Percentiles rank a stretch among this genome's conserved stretches.
These are phyloP conservation scores for Firmiana major DNA, from an alignment of 345 rosid genomes.

Conservation along the genomic window DNA sequence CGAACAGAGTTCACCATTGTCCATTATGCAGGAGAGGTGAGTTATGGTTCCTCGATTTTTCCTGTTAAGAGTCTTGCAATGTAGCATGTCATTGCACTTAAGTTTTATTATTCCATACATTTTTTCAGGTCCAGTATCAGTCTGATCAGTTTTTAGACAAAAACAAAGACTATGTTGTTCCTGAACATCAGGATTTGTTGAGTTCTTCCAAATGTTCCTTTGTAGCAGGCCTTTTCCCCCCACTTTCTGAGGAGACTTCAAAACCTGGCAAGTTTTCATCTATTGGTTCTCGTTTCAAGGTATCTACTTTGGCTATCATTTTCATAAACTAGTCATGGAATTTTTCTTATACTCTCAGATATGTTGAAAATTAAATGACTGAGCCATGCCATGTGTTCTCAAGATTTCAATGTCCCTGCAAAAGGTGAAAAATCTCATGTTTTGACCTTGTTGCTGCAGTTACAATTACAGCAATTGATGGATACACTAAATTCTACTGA, in stretches of 20 bases:
- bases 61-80: neutral
- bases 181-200: constrained; percentile 93
- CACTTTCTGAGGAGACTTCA: constrained; percentile 54
- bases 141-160: constrained; percentile 88
- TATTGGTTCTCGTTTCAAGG: constrained; percentile 89
- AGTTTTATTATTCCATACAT: constrained; percentile 24
- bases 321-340: neutral
- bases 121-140: constrained; percentile 84
- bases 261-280: constrained; percentile 86
- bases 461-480: constrained; percentile 88
- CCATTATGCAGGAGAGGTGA: constrained; percentile 87
- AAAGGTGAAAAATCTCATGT: constrained; percentile 19
- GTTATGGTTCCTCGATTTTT: constrained; percentile 19
- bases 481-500: constrained; percentile 79
- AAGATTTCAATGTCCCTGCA: neutral
- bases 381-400: constrained; percentile 11
- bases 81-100: neutral
- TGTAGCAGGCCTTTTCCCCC: constrained; percentile 67
- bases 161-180: constrained; percentile 90
- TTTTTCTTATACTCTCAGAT: neutral
- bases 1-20: constrained; percentile 63
- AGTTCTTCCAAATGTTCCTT: constrained; percentile 76
- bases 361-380: neutral
- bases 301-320: constrained; percentile 23
- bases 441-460: constrained; percentile 53